Base-by-base conservation (phyloP, 306 rosid genomes). In the Abrus pulchellus region DNA sequence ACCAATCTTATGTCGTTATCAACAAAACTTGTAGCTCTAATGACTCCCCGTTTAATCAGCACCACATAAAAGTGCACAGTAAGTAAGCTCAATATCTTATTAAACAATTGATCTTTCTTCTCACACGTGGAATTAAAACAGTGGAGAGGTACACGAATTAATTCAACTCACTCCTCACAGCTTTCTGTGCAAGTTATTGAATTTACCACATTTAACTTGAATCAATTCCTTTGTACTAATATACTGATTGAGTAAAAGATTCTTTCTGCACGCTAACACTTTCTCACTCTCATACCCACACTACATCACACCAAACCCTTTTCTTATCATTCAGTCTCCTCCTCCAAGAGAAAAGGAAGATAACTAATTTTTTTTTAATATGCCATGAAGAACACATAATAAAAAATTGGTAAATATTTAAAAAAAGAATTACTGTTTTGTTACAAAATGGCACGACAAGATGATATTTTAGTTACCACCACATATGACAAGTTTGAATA, bases 1-100 rank as follows among this genome's bases (percentile, higher is more conserved):
- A n/a, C 62, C 34, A 82, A 34, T 70, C 44, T 56, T 36, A 63
- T 45, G 47, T 48, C 71, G 65, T 57, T 56, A 45, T 36, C 40
- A 36, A 36, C 40, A 60, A 36, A 56, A 81, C 7, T 2, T 27
- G 72, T 48, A 82, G 52, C 64, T 82, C 4, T 12, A 47, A 27
- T 7, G 36, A 20, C 57, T 10, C 52, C 14, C 73, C 28, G 38
- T 20, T 66, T 45, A 27, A 53, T n/a, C 41, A 32, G 61, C 50
- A 71, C 65, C 78, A 68, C 41, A 5, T 9, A 57, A 71, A 20
- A 68, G 13, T 32, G 44, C 29, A 50, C 65, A 11, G 61, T 52
- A 45, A 28, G 4, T 32, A 30, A 5, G 12, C 4, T 30, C 53
- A 61, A 40, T 74, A 57, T 44, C 30, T 59, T 56, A 52, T 28